Percentiles rank a stretch among this genome's conserved stretches.
Evolutionary conservation across 164 flowering plant species (phyloP).

Genomic region (Sextonia rubra): DNA sequence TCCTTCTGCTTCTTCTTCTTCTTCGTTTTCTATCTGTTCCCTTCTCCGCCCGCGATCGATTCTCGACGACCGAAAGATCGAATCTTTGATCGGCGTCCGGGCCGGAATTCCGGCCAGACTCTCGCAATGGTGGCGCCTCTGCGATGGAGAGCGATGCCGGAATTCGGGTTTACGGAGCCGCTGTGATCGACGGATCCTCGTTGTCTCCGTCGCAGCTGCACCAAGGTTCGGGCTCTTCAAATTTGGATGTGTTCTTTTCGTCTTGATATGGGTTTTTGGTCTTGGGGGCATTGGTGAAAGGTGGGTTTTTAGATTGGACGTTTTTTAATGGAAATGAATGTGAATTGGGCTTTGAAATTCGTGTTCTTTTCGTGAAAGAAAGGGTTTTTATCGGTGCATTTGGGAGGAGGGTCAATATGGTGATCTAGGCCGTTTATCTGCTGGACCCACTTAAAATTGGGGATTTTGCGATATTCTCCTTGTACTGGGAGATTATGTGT

Average conservation of each 20-base stretch:
- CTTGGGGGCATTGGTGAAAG: not conserved
- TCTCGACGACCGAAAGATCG: not conserved
- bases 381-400: not conserved
- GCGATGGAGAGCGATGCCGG: constrained; percentile 49
- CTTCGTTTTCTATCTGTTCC: not conserved
- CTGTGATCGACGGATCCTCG: constrained; percentile 40
- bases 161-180: constrained; percentile 38
- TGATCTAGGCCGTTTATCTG: not conserved
- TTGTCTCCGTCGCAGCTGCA: constrained; percentile 34
- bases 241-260: not conserved
- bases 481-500: not conserved
- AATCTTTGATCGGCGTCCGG: not conserved
- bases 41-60: constrained; percentile 11
- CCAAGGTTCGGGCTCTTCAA: constrained; percentile 29
- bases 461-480: not conserved
- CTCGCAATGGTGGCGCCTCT: constrained; percentile 21
- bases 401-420: not conserved
- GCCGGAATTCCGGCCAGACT: constrained; percentile 20
- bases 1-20: not conserved
- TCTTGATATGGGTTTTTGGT: not conserved
- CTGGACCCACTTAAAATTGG: not conserved
- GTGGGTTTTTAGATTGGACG: not conserved
- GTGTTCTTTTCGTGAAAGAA: not conserved
- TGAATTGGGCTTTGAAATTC: not conserved
- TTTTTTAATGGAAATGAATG: not conserved